A percentile compares a stretch with the other conserved stretches of the same genome.
Conservation (phyloP, 176 grass and related monocot genomes). For the Melocanna baccifera region DNA sequence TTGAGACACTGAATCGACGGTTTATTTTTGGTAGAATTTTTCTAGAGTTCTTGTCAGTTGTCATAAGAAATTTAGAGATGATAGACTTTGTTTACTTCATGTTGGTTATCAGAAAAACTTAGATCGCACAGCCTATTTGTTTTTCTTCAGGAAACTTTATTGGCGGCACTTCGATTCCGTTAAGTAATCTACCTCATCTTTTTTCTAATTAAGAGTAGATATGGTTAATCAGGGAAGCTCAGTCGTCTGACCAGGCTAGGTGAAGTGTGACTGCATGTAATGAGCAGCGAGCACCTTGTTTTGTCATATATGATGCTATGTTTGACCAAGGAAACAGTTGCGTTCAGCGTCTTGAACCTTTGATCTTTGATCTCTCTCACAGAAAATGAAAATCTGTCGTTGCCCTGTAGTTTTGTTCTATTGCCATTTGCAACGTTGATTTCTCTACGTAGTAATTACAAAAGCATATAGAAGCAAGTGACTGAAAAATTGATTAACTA, state of each 20-base stretch:
- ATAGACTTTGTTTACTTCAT: not conserved
- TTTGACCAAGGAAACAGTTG: conserved; percentile 26
- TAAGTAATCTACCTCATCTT: not conserved
- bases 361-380: not conserved
- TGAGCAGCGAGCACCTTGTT: not conserved
- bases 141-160: conserved; percentile 15
- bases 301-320: not conserved
- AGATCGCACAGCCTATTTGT: not conserved
- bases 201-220: not conserved
- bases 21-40: not conserved
- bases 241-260: conserved; percentile 10
- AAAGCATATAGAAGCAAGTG: not conserved
- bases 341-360: not conserved
- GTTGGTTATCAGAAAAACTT: not conserved
- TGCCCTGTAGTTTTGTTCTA: not conserved
- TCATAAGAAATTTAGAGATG: not conserved
- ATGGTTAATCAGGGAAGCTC: not conserved
- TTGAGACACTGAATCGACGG: conserved; percentile 13
- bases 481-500: not conserved
- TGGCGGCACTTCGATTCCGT: not conserved
- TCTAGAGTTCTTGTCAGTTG: not conserved
- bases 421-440: not conserved
- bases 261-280: conserved; percentile 11
- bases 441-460: not conserved
- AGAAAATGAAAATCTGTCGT: not conserved